Conservation (phyloP, 306 rosid genomes). For the Mimosa pudica region DNA sequence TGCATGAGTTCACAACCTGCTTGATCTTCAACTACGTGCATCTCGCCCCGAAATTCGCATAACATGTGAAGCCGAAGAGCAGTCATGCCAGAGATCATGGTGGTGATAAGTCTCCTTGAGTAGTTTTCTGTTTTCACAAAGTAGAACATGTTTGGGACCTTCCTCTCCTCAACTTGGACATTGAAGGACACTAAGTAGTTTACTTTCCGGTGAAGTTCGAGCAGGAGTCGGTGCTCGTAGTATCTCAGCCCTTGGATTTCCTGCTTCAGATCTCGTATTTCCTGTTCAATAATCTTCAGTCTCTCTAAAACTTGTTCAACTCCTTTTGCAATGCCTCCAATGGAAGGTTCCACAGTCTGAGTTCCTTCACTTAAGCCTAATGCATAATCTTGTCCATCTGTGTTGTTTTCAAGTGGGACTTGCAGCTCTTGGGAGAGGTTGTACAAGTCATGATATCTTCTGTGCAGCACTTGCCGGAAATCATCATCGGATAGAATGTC, state of each 20-base stretch:
- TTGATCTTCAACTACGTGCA: slow-evolving; percentile 95
- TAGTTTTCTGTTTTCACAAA: slow-evolving; percentile 84
- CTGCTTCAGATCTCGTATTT: slow-evolving; percentile 92
- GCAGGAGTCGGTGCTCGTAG: slow-evolving; percentile 84
- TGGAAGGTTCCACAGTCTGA: slow-evolving; percentile 66
- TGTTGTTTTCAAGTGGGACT: slow-evolving; percentile 66
- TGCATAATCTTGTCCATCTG: slow-evolving; percentile 58
- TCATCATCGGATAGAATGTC: slow-evolving; percentile 91
- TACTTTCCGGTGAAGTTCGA: slow-evolving; percentile 80
- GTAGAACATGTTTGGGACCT: slow-evolving; percentile 90
- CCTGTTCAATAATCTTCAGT: slow-evolving; percentile 92
- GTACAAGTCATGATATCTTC: slow-evolving; percentile 84
- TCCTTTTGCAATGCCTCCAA: slow-evolving; percentile 97
- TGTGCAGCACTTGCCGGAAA: slow-evolving; percentile 80
- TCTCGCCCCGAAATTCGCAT: slow-evolving; percentile 80
- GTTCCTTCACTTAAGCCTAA: slow-evolving; percentile 47
- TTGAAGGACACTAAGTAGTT: slow-evolving; percentile 81
- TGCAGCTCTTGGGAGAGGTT: slow-evolving; percentile 89
- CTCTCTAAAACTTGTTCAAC: slow-evolving; percentile 85
- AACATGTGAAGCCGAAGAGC: slow-evolving; percentile 93
- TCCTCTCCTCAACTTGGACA: slow-evolving; percentile 88
- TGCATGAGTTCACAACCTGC: slow-evolving; percentile 91
- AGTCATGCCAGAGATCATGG: slow-evolving; percentile 77
- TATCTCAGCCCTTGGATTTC: slow-evolving; percentile 94
- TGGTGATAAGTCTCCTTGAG: slow-evolving; percentile 80